These are phyloP conservation scores for Neoboletus magnificus DNA, from an alignment of 768 basidiomycete species.

Conservation along the genomic window DNA sequence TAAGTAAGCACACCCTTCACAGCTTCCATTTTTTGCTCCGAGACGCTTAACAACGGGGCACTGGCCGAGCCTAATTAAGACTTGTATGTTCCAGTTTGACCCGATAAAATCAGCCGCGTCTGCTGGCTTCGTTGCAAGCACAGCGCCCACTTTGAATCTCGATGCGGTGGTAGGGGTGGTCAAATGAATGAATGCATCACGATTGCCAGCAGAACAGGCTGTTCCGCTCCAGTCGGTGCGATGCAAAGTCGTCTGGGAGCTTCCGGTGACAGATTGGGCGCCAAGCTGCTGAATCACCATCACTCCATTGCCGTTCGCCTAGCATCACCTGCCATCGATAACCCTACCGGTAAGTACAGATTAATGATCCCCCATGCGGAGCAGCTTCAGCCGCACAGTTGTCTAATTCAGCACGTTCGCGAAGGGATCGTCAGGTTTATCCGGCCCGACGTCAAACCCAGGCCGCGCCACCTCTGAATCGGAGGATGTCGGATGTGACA, in stretches of 20 bases:
- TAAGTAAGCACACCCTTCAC: conserved; percentile 19
- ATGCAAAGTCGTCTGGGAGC: conserved; percentile 10
- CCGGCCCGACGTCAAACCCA: conserved; percentile 24
- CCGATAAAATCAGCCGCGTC: conserved; percentile 1
- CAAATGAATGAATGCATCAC: conserved; percentile 21
- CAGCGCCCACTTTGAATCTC: conserved; percentile 19
- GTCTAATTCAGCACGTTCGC: conserved; percentile 23
- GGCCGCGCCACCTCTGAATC: conserved; percentile 3
- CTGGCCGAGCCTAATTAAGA: conserved; percentile 9
- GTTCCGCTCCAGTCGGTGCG: conserved; percentile 25
- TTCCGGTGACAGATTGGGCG: conserved; percentile 5
- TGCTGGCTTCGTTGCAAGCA: conserved; percentile 22
- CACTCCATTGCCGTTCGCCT: conserved; percentile 10
- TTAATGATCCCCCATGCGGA: conserved; percentile 27
- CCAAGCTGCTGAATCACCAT: conserved; percentile 18
- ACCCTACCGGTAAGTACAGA: conserved; percentile 13
- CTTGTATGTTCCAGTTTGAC: conserved; percentile 7
- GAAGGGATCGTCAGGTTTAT: conserved; percentile 33
- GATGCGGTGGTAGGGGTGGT: conserved; percentile 6
- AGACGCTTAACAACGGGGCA: conserved; percentile 23
- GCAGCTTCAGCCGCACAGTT: conserved; percentile 13
- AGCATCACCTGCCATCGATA: conserved; percentile 21
- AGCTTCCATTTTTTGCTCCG: conserved; percentile 30
- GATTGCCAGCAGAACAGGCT: conserved; percentile 17
- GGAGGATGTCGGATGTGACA: conserved; percentile 30